Conservation (phyloP, 257 asterid genomes). For the Striga asiatica region DNA sequence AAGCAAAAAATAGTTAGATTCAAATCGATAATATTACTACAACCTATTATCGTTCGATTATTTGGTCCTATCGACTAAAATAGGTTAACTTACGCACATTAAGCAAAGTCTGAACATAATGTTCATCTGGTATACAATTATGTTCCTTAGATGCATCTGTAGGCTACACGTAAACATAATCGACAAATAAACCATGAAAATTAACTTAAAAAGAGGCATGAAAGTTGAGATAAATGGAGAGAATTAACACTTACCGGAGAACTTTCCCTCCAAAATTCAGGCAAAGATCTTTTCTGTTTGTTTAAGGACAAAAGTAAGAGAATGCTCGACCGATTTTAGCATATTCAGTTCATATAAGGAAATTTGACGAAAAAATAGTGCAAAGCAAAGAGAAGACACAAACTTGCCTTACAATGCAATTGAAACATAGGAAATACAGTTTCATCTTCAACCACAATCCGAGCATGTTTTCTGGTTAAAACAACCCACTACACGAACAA, state of each 20-base stretch:
- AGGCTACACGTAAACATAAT: constrained; percentile 43
- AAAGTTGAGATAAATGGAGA: constrained; percentile 13
- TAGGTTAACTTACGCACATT: constrained; percentile 49
- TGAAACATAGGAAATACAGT: constrained; percentile 69
- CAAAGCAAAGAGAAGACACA: not conserved
- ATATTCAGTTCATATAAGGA: not conserved
- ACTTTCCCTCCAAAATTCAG: constrained; percentile 93
- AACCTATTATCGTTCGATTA: not conserved
- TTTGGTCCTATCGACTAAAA: not conserved
- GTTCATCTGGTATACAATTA: constrained; percentile 98
- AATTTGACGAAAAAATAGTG: constrained; percentile 5
- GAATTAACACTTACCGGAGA: constrained; percentile 54
- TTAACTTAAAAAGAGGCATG: not conserved
- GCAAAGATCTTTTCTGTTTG: constrained; percentile 76
- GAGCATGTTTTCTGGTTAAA: constrained; percentile 84
- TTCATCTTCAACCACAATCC: constrained; percentile 64
- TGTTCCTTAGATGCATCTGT: constrained; percentile 66
- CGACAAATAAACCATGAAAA: not conserved
- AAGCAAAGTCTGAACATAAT: constrained; percentile 87
- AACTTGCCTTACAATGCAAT: constrained; percentile 83
- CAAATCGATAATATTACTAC: constrained; percentile 3
- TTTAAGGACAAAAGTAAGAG: no score
- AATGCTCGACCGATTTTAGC: no score
- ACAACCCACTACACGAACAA: constrained; percentile 92
- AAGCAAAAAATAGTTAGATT: constrained; percentile 5